Evolutionary conservation across 2,329 filamentous ascomycete genomes (phyloP), one percentile per base, ranked within the genome.

Genomic region (Trichoderma koningii): DNA sequence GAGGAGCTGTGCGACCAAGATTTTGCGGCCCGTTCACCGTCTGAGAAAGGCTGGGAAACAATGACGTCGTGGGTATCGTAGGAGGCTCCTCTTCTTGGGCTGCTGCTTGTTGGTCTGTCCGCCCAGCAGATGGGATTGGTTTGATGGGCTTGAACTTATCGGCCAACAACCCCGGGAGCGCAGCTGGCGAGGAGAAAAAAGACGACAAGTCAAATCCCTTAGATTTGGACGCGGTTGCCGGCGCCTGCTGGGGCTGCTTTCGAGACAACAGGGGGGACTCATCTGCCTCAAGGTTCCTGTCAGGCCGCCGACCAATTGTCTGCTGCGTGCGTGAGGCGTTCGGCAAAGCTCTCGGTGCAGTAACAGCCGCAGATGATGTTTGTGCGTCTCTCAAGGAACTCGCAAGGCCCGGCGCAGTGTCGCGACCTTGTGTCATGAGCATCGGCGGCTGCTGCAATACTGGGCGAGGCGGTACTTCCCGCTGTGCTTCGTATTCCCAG

Each of bases 111-210:
- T 65, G 48, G n/a, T 69, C 53, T 7, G 63, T 66, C 3, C 65
- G 26, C 19, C 67, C 70, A 21, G 69, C 66, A 41, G 66, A 53
- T 2, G 69, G 66, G 51, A 63, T 68, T 15, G 70, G 65, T 64
- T 70, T 74, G 9, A 63, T 63, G 17, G 73, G 70, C n/a, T 74
- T 70, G 14, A 75, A 64, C 60, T 76, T 76, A 6, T 72, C 70
- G 2, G 71, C 74, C 42, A 77, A 53, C 68, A 75, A 73, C 28
- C 72, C 74, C 21, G 77, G 76, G 45, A 80, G 73, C 1, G 73
- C 71, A 5, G 80, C 79, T 0, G 85, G 84, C 3, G 85, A 87
- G 0, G 85, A 87, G 71, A 87, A 87, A 71, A 87, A 87, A 7
- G 79, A 77, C 6, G 82, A 79, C 2, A 87, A 75, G 60, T 86